Evolutionary conservation across 495 filamentous ascomycete species (phyloP).

Genomic region (Viridothelium virens): DNA sequence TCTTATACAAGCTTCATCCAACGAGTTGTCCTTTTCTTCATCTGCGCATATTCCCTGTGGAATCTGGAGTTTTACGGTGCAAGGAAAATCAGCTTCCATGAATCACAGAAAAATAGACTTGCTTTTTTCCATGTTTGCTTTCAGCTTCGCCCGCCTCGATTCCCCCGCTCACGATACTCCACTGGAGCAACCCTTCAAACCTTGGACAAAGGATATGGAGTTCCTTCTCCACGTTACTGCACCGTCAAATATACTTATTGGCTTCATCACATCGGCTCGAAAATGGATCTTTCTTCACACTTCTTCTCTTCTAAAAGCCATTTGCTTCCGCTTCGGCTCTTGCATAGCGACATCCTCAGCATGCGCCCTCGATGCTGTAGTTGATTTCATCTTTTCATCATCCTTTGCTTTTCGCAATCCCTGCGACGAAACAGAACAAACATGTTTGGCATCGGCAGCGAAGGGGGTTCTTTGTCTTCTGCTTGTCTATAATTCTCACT

Average conservation of each 20-base stretch:
- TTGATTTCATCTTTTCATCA: not conserved
- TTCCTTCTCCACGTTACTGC: not conserved
- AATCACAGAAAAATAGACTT: slow-evolving; percentile 4
- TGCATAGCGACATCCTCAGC: slow-evolving; percentile 8
- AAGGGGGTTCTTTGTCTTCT: not conserved
- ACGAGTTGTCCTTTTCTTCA: not conserved
- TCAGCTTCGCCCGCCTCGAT: not conserved
- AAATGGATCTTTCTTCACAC: not conserved
- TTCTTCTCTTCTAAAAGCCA: not conserved
- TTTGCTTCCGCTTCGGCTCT: slow-evolving; percentile 6
- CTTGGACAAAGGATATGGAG: not conserved
- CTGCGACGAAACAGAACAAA: not conserved
- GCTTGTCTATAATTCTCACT: not conserved
- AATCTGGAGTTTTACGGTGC: not conserved
- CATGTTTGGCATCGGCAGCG: not conserved
- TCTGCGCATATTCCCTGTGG: not conserved
- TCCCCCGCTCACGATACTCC: not conserved
- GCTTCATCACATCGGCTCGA: not conserved
- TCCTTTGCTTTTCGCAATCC: not conserved
- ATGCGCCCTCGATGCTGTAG: not conserved
- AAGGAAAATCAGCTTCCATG: not conserved
- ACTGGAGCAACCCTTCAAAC: not conserved
- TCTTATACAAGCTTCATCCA: not conserved
- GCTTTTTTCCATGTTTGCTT: slow-evolving; percentile 4
- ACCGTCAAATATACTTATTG: not conserved